Evolutionary conservation across 140 eudicot genomes (phyloP), one percentile per base, ranked within the genome.

Genomic region (Cichorium intybus): DNA sequence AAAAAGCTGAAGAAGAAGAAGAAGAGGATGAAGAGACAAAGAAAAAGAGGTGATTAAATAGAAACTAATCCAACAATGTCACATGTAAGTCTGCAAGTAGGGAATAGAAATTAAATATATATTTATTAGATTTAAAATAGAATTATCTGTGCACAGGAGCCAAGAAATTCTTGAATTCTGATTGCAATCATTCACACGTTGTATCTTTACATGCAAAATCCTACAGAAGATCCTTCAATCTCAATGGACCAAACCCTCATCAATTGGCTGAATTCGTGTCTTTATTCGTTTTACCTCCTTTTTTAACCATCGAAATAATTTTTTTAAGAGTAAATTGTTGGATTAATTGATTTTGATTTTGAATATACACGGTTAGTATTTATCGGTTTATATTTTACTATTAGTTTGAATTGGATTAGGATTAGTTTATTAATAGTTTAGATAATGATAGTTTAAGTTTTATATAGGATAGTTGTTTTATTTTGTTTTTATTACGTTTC

Each of bases 171-270:
- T 73, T 74, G 75, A 55, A 65, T 73, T 68, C 80, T 62, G 54
- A 85, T 85, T 43, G 71, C 87, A 85, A 82, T 85, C 53, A 82
- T 82, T 79, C 82, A 79, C 89, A 82, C 77, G 89, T 85, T 88
- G 81, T 81, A 74, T 56, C 71, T 3, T 37, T 17, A 51, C 31
- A 23, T 62, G 49, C 24, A 35, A 41, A 54, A 59, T 52, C 60
- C 81, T 62, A 71, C 84, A 82, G 70, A 71, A 82, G 87, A 80
- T 84, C 85, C 84, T 75, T 79, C 78, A 56, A 65, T 73, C 66
- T 56, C 73, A 76, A 67, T 73, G 77, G 81, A 81, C 81, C 80
- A 68, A 84, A 79, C 70, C 70, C 55, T 72, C 64, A 75, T 62
- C 79, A 64, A 54, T 75, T 64, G 64, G 52, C 29, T 23, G 39